Percentiles rank a stretch among this genome's conserved stretches.
Evolutionary conservation across 1,139 yeast species (phyloP).

Genomic region (Debaryomyces coudertii): DNA sequence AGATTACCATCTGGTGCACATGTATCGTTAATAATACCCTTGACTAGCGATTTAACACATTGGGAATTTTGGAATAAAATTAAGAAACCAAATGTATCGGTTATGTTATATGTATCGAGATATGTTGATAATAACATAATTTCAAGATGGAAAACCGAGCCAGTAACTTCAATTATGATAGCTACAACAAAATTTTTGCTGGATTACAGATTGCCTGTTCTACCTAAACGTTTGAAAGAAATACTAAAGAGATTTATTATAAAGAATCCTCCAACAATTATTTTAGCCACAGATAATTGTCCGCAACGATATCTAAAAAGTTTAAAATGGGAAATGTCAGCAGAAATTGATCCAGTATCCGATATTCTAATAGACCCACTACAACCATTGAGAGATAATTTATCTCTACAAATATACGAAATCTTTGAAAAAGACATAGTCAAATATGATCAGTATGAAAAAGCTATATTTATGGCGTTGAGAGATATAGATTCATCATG

Average conservation of each 20-base stretch:
- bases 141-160: constrained; percentile 7
- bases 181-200: constrained; percentile 2
- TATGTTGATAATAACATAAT: neutral
- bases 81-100: neutral
- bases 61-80: constrained; percentile 7
- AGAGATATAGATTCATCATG: constrained; percentile 18
- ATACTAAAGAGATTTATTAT: neutral
- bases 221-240: constrained; percentile 1
- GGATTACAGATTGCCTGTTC: neutral
- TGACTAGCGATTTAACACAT: neutral
- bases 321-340: constrained; percentile 1
- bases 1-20: neutral
- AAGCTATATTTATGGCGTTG: constrained; percentile 66
- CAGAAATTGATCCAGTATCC: neutral
- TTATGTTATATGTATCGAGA: neutral
- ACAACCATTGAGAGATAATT: constrained; percentile 64
- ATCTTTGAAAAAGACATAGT: constrained; percentile 69
- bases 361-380: constrained; percentile 50
- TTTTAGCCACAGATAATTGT: neutral
- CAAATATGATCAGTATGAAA: constrained; percentile 69
- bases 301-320: neutral
- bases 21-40: constrained; percentile 6
- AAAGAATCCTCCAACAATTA: constrained; percentile 1
- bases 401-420: constrained; percentile 62
- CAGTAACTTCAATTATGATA: constrained; percentile 1